Percentiles rank a stretch among this genome's conserved stretches.
phyloP scores from a whole-genome alignment of 2,329 filamentous ascomycete genomes.

The Diaporthe australafricana region DNA sequence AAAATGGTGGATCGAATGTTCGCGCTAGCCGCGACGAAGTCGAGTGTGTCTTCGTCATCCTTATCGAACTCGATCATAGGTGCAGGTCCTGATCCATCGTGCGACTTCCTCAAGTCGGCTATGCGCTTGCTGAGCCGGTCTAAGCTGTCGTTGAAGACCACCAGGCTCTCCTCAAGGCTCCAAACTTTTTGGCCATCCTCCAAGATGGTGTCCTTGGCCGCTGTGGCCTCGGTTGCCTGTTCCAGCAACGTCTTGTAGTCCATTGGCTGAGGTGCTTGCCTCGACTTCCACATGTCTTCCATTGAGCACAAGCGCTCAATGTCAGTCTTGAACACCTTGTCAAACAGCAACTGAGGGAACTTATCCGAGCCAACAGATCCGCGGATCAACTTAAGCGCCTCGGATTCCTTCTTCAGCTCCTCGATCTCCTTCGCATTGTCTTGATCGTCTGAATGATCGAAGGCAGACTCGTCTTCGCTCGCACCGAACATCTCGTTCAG shows the following conservation, averaged over 20 bases:
- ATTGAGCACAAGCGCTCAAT: conserved; percentile 85
- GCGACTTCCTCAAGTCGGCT: conserved; percentile 67
- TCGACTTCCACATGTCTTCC: conserved; percentile 96
- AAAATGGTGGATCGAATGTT: conserved; percentile 93
- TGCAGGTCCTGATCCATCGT: conserved; percentile 59
- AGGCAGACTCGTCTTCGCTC: conserved; percentile 85
- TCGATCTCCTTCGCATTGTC: conserved; percentile 91
- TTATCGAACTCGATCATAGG: conserved; percentile 92
- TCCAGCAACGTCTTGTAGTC: conserved; percentile 72
- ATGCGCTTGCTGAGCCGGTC: conserved; percentile 80
- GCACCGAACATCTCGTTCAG: conserved; percentile 94
- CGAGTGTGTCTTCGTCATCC: conserved; percentile 92
- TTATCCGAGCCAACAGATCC: conserved; percentile 81
- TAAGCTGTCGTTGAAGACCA: conserved; percentile 88
- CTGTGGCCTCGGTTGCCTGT: conserved; percentile 61
- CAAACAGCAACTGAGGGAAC: conserved; percentile 85
- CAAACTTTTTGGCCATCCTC: conserved; percentile 81
- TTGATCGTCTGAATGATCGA: conserved; percentile 83
- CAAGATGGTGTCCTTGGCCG: conserved; percentile 65
- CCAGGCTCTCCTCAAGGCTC: conserved; percentile 85
- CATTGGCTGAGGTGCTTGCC: conserved; percentile 79
- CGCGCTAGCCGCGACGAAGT: conserved; percentile 91
- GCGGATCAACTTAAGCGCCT: conserved; percentile 85
- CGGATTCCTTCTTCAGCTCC: conserved; percentile 85
- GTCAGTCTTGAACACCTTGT: conserved; percentile 92